Conservation (phyloP, 2,329 filamentous ascomycete species). For the Penicillium decumbens region DNA sequence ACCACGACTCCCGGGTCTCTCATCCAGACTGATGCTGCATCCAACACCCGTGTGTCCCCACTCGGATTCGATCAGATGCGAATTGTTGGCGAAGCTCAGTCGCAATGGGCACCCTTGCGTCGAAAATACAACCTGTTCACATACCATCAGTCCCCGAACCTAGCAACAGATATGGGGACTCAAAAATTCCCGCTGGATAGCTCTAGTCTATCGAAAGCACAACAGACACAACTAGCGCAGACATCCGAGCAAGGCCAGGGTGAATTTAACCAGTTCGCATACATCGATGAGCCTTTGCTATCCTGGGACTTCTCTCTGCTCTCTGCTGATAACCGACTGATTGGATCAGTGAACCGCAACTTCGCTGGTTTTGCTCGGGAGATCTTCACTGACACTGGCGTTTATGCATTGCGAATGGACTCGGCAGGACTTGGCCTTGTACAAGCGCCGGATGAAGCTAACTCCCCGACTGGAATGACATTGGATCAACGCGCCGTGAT, state of each 20-base stretch:
- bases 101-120: conserved; percentile 59
- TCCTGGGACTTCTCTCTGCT: conserved; percentile 62
- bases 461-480: conserved; percentile 51
- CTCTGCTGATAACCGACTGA: conserved; percentile 47
- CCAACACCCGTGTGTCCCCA: conserved; percentile 47
- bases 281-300: conserved; percentile 58
- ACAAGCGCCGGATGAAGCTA: conserved; percentile 21
- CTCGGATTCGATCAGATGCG: conserved; percentile 56
- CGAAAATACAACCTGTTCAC: conserved; percentile 63
- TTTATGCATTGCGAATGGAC: conserved; percentile 63
- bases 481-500: conserved; percentile 63
- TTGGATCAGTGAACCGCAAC: conserved; percentile 61
- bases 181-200: conserved; percentile 42
- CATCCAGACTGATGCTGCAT: conserved; percentile 33
- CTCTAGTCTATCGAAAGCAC: conserved; percentile 48
- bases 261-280: conserved; percentile 57
- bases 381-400: conserved; percentile 62
- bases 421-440: conserved; percentile 48
- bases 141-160: conserved; percentile 45
- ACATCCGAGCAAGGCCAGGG: conserved; percentile 31
- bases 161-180: conserved; percentile 35
- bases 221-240: conserved; percentile 43
- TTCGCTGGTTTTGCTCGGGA: conserved; percentile 60
- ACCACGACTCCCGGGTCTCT: conserved; percentile 43
- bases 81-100: conserved; percentile 60